Evolutionary conservation across 129 eudicot genomes (phyloP).

Genomic region (Tagetes patula): DNA sequence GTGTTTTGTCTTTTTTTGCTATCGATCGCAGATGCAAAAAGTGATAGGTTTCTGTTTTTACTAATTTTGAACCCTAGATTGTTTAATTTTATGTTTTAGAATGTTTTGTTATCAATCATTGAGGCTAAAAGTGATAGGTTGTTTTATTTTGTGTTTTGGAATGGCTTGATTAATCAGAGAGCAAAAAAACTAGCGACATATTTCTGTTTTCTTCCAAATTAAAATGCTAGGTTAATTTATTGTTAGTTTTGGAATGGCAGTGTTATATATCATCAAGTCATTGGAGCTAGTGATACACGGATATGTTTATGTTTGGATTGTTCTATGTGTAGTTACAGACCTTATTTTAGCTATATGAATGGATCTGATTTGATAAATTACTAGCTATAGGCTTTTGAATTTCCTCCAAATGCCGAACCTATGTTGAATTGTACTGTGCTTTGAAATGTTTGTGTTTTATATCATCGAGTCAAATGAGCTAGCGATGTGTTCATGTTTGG

Average conservation of each 20-base stretch:
- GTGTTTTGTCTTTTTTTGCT: not conserved
- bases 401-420: constrained; percentile 22
- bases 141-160: too few relatives aligned
- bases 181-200: too few relatives aligned
- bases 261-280: too few relatives aligned
- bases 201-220: not conserved
- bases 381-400: not conserved
- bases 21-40: not conserved
- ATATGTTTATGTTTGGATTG: not conserved
- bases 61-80: not conserved
- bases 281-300: not conserved
- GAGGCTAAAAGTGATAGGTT: not conserved
- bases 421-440: not conserved
- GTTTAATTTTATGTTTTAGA: not conserved
- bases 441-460: not conserved
- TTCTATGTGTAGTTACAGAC: not conserved
- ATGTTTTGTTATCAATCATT: not conserved
- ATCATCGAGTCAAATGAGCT: not conserved
- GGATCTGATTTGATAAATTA: constrained; percentile 25
- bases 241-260: not conserved
- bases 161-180: too few relatives aligned
- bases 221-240: not conserved
- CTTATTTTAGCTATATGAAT: not conserved
- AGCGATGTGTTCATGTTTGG: not conserved
- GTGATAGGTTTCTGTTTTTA: not conserved